Percentiles rank a stretch among this genome's conserved stretches.
phyloP scores from a whole-genome alignment of 2,329 filamentous ascomycete genomes.

The Colletotrichum sidae region DNA sequence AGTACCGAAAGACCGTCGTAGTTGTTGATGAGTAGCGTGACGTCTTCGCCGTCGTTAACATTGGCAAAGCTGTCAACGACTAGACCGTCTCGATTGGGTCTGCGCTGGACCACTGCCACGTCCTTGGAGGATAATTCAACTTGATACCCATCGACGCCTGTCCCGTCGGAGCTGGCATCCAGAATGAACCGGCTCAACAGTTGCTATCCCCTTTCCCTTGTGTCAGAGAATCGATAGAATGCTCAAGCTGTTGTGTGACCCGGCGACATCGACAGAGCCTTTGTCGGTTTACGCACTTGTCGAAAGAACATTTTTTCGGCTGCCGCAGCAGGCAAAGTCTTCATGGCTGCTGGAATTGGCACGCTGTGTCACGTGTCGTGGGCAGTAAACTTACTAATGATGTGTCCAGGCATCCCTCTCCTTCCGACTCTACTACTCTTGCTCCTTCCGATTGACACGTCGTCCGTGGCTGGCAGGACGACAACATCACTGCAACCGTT shows the following conservation, averaged over 20 bases:
- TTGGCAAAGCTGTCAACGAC: too few relatives aligned
- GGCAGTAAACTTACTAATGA: conserved; percentile 56
- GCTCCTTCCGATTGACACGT: conserved; percentile 75
- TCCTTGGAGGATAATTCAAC: conserved; percentile 65
- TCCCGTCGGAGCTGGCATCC: too few relatives aligned
- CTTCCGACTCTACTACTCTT: conserved; percentile 78
- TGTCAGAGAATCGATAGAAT: too few relatives aligned
- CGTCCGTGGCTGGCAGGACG: conserved; percentile 79
- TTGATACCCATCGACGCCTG: too few relatives aligned
- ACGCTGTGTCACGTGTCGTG: conserved; percentile 40
- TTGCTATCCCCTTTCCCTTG: too few relatives aligned
- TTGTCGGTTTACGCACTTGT: conserved; percentile 69
- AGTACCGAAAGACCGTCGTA: too few relatives aligned
- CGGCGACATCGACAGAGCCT: conserved; percentile 37
- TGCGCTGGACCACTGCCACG: conserved; percentile 44
- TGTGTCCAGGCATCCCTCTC: conserved; percentile 76
- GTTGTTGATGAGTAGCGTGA: too few relatives aligned
- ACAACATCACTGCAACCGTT: conserved; percentile 70
- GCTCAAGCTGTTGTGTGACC: too few relatives aligned
- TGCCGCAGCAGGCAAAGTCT: conserved; percentile 76
- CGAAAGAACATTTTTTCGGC: conserved; percentile 64
- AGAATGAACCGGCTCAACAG: too few relatives aligned
- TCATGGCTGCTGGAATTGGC: conserved; percentile 67
- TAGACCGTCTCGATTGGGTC: too few relatives aligned
- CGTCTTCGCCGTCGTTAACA: too few relatives aligned